Evolutionary conservation across 331 rosid species (phyloP).

Genomic region (Pyracantha coccinea): DNA sequence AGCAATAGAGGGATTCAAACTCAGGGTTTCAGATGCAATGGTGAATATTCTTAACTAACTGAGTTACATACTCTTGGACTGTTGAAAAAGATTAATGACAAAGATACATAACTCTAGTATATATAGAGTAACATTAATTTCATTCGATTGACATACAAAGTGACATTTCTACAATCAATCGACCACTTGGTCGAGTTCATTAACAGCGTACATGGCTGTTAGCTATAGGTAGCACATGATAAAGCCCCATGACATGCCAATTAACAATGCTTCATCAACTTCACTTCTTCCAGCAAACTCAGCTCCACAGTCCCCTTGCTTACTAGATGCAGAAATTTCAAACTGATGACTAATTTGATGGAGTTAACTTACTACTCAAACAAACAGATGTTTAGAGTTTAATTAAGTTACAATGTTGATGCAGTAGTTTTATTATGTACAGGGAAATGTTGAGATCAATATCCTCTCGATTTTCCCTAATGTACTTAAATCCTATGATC

Average conservation of each 20-base stretch:
- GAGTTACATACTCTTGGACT: no score
- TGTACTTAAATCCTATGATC: slow-evolving; percentile 31
- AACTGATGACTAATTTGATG: background rate
- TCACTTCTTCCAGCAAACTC: background rate
- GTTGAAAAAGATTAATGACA: no score
- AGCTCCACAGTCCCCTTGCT: background rate
- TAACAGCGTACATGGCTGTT: slow-evolving; percentile 31
- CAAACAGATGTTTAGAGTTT: slow-evolving; percentile 8
- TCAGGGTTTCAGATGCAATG: no score
- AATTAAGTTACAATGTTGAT: slow-evolving; percentile 12
- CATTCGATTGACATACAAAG: slow-evolving; percentile 16
- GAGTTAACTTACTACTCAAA: slow-evolving; percentile 18
- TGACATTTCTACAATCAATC: slow-evolving; percentile 10
- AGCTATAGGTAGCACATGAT: background rate
- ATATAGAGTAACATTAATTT: background rate
- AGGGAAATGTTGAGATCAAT: slow-evolving; percentile 25
- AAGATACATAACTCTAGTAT: background rate
- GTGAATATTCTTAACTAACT: no score
- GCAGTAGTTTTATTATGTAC: slow-evolving; percentile 50
- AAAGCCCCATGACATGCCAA: background rate
- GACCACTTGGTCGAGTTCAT: slow-evolving; percentile 25
- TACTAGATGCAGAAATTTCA: background rate
- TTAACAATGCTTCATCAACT: background rate
- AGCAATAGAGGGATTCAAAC: no score
- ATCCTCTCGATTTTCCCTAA: background rate